Conservation (phyloP, 2,329 filamentous ascomycete species). For the Grosmannia serpens region DNA sequence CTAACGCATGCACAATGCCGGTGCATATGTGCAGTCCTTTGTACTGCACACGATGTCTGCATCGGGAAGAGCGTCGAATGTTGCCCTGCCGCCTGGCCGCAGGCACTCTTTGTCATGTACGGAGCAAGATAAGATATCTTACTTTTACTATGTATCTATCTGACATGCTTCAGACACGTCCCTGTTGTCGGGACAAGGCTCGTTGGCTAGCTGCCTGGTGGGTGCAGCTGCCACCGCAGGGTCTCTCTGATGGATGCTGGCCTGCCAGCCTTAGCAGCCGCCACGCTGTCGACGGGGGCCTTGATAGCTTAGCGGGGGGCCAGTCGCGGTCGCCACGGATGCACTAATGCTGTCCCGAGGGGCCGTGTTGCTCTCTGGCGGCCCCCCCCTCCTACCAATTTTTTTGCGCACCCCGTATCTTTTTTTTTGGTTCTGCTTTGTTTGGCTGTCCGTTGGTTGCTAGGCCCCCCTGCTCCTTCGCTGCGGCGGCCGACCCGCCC, state of each 20-base stretch:
- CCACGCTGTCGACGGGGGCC: too few relatives aligned
- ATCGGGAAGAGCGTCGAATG: too few relatives aligned
- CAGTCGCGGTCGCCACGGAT: background rate
- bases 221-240: background rate
- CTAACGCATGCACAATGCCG: background rate
- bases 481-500: background rate
- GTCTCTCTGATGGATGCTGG: background rate
- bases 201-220: background rate
- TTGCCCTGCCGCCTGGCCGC: too few relatives aligned
- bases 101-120: too few relatives aligned
- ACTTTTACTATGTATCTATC: too few relatives aligned
- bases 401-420: background rate
- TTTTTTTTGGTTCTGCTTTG: background rate
- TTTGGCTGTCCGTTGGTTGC: background rate
- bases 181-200: background rate
- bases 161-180: too few relatives aligned
- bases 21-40: background rate
- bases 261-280: background rate
- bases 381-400: background rate
- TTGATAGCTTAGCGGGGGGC: background rate
- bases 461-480: background rate
- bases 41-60: too few relatives aligned
- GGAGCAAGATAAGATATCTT: background rate
- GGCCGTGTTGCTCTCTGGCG: background rate
- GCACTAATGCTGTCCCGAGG: background rate